Base-by-base conservation (phyloP, 768 basidiomycete species). In the Boletellus ananas region DNA sequence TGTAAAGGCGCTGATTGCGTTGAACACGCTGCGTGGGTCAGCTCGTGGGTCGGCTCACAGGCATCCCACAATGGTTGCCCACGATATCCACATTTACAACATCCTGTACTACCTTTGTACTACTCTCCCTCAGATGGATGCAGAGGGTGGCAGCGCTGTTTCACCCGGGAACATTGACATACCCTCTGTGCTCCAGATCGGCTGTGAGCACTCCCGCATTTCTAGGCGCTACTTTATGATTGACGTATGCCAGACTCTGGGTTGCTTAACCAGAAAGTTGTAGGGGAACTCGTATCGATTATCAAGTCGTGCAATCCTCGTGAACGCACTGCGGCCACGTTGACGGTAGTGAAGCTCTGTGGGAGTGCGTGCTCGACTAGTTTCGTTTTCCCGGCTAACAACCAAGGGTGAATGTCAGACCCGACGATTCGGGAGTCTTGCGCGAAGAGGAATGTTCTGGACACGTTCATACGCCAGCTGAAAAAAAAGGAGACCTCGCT, bases 391-490 rank as follows among this genome's bases (percentile, higher is more conserved):
- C 18, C 39, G 17, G 34, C 31, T 55, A 41, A 27, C 25, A 54
- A 13, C 6, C 10, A 4, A 2, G 25, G 4, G n/a, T 34, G 3
- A 16, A 21, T 8, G 11, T 29, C 13, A 56, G 55, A 35, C 17
- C 4, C 40, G n/a, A 13, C 6, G 0, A 14, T 46, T 21, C 35
- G 44, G n/a, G 4, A 23, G 1, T 40, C 18, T 23, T 56, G 40
- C 27, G 5, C 8, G 13, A 10, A 8, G n/a, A 13, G 40, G 4
- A 16, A 35, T 0, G 21, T 56, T 10, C 29, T 56, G 18, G 37
- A 39, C 5, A n/a, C 47, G n/a, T 56, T 63, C 16, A 6, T 64
- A 9, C 29, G 34, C 3, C 59, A 61, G 20, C 20, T 63, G 21
- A 43, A 45, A 44, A 42, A 34, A 2, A 58, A 51, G 41, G 34